These are phyloP conservation scores for Mycena galericulata DNA, from an alignment of 768 basidiomycete species.

Conservation along the genomic window DNA sequence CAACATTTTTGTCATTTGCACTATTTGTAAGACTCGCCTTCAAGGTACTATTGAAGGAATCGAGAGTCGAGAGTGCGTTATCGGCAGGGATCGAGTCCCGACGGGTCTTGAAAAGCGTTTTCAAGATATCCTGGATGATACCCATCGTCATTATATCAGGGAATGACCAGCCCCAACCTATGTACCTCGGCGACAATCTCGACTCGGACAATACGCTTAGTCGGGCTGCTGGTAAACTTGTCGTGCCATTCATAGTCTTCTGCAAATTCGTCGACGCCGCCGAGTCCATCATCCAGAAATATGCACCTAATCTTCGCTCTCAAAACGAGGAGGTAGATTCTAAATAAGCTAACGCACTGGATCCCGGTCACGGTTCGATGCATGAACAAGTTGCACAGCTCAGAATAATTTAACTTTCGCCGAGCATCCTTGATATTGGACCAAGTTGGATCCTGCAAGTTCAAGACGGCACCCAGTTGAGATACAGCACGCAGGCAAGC, in stretches of 20 bases:
- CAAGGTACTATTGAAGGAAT: constrained; percentile 51
- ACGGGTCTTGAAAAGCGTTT: constrained; percentile 39
- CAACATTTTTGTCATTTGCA: constrained; percentile 64
- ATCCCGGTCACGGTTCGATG: constrained; percentile 61
- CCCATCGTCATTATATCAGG: constrained; percentile 20
- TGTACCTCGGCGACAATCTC: constrained; percentile 79
- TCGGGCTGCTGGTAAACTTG: constrained; percentile 61
- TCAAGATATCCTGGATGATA: constrained; percentile 48
- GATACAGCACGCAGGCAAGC: constrained; percentile 68
- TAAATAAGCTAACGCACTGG: constrained; percentile 44
- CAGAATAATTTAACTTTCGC: constrained; percentile 58
- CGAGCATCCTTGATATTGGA: constrained; percentile 66
- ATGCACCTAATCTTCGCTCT: constrained; percentile 50
- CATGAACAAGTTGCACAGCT: constrained; percentile 70
- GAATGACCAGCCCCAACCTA: constrained; percentile 10
- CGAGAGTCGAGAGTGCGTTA: constrained; percentile 37
- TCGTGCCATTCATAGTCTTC: constrained; percentile 74
- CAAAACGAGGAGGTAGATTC: neutral
- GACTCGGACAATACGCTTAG: constrained; percentile 74
- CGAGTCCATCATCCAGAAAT: constrained; percentile 81
- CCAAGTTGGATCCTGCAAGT: constrained; percentile 62
- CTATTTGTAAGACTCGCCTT: constrained; percentile 47
- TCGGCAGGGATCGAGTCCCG: neutral
- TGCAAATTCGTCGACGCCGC: constrained; percentile 56
- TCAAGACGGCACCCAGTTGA: constrained; percentile 66